Evolutionary conservation across 805 yeast species (phyloP).

Genomic region (Metschnikowia koreensis): DNA sequence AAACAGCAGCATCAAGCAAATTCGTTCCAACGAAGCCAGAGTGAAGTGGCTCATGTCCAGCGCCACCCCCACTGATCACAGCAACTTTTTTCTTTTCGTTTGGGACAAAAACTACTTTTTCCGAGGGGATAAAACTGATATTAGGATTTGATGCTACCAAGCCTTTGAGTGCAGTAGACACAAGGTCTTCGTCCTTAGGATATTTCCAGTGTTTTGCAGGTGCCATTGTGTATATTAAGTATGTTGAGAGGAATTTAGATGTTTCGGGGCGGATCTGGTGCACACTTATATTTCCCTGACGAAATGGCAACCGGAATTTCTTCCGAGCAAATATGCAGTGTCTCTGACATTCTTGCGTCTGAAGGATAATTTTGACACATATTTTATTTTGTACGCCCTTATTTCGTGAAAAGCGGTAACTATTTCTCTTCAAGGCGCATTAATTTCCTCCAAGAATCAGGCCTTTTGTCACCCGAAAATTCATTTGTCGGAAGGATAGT

Average conservation of each 20-base stretch:
- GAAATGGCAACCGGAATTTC: conserved; percentile 1
- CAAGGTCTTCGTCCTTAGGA: conserved; percentile 42
- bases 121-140: conserved; percentile 51
- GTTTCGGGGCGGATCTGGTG: neutral
- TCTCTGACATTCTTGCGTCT: neutral
- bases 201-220: conserved; percentile 50
- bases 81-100: conserved; percentile 55
- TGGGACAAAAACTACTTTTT: conserved; percentile 52
- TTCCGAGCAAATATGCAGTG: conserved; percentile 11
- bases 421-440: neutral
- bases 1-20: conserved; percentile 79
- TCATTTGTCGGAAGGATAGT: too few relatives aligned
- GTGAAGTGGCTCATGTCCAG: conserved; percentile 95
- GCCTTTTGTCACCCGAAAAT: too few relatives aligned
- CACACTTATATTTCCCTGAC: neutral
- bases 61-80: conserved; percentile 87
- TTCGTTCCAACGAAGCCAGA: conserved; percentile 90
- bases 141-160: conserved; percentile 55
- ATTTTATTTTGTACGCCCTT: too few relatives aligned
- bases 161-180: conserved; percentile 49
- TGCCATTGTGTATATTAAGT: conserved; percentile 6
- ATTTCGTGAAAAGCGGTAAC: too few relatives aligned
- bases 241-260: neutral
- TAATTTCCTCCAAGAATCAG: neutral
- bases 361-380: too few relatives aligned